Base-by-base conservation (phyloP, 140 eudicot genomes). In the Cichorium intybus region DNA sequence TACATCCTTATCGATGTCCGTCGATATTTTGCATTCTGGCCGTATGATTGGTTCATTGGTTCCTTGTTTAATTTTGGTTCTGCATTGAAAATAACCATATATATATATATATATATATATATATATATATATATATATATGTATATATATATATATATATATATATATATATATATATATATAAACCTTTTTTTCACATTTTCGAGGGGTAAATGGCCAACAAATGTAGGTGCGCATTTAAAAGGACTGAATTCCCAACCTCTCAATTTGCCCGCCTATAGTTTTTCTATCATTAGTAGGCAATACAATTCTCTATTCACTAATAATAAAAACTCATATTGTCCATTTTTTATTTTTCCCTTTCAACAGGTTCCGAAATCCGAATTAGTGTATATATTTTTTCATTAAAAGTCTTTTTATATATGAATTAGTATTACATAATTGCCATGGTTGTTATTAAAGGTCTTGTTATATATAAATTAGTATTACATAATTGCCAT, bases 181-280 rank as follows among this genome's bases (percentile, higher is more conserved):
- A 0, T 12, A 41, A 41, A 41, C 3, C 18, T 3, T 12, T 43
- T 43, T n/a, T n/a, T n/a, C n/a, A n/a, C 18, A 14, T 43, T 43
- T 14, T 43, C 54, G 46, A 7, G 26, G 23, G 70, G 54, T 68
- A 53, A 68, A 60, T 60, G 60, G 71, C 80, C 75, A 75, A 68
- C 75, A 68, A 60, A 75, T 60, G 15, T 64, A 43, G 80, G 75
- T 75, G 80, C 71, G 49, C 75, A 75, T 68, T 75, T 51, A 68
- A 57, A 58, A 15, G 12, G 22, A 73, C 67, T 35, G 14, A 66
- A 57, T 43, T 60, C 59, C 60, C 66, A 68, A 64, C 53, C 71
- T 68, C 59, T 68, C 46, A 14, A 60, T 67, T 75, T 39, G 56
- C 7, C 46, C 67, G 64, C 67, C 73, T 73, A n/a, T n/a, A n/a